Percentiles rank a stretch among this genome's conserved stretches.
Conservation (phyloP, 2,329 filamentous ascomycete species). For the Aspergillus tamarii region DNA sequence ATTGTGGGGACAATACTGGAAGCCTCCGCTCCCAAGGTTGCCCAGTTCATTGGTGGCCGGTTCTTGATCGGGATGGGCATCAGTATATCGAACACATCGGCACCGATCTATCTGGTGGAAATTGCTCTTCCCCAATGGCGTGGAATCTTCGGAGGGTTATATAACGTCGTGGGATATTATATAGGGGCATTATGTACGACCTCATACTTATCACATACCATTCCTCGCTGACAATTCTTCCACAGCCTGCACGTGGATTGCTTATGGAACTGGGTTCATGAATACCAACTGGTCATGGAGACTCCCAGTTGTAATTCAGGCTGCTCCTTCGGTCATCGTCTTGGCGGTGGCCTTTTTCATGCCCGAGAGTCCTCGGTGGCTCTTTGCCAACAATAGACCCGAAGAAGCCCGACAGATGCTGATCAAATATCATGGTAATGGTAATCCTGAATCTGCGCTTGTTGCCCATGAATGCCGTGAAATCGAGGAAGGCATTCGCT, state of each 20-base stretch:
- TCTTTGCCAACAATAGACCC: constrained; percentile 60
- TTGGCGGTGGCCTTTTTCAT: constrained; percentile 56
- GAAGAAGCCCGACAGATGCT: constrained; percentile 62
- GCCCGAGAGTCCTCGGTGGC: constrained; percentile 66
- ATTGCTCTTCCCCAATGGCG: constrained; percentile 34
- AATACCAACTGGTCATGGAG: constrained; percentile 54
- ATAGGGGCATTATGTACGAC: constrained; percentile 14
- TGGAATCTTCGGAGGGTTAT: constrained; percentile 33
- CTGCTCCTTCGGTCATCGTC: constrained; percentile 51
- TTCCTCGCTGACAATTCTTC: neutral
- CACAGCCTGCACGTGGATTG: constrained; percentile 22
- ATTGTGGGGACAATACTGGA: constrained; percentile 31
- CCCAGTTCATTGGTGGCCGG: constrained; percentile 32
- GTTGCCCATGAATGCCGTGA: constrained; percentile 30
- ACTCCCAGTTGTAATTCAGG: constrained; percentile 61
- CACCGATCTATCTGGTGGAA: constrained; percentile 34
- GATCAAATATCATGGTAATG: constrained; percentile 62
- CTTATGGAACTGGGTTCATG: constrained; percentile 28
- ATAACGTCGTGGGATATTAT: constrained; percentile 28
- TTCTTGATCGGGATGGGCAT: constrained; percentile 43
- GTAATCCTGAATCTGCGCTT: constrained; percentile 33
- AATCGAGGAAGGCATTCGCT: constrained; percentile 19
- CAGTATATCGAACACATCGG: constrained; percentile 35
- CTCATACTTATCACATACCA: neutral
- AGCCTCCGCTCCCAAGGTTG: constrained; percentile 24